A percentile compares a stretch with the other conserved stretches of the same genome.
Evolutionary conservation across 2,329 filamentous ascomycete species (phyloP).

Genomic region (Penicillium sp.): DNA sequence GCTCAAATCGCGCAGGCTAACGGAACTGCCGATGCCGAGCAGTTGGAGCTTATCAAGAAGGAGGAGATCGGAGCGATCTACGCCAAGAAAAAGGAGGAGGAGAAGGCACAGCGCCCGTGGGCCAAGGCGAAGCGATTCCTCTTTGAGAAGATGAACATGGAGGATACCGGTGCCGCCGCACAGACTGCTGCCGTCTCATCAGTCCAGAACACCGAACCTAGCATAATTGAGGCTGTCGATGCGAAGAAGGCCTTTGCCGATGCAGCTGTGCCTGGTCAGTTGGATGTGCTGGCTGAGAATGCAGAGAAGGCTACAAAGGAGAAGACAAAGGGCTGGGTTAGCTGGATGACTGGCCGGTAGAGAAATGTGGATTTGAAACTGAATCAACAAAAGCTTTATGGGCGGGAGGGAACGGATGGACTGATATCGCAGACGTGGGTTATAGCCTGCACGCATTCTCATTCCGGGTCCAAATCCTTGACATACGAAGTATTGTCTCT

Average conservation of each 20-base stretch:
- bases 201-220: constrained; percentile 19
- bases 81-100: constrained; percentile 37
- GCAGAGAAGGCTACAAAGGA: constrained; percentile 38
- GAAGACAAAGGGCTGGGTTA: constrained; percentile 39
- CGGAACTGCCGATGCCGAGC: constrained; percentile 42
- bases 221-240: constrained; percentile 37
- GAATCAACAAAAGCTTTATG: not conserved
- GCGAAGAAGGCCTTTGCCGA: constrained; percentile 36
- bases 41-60: constrained; percentile 46
- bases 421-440: not conserved
- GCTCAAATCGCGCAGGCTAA: constrained; percentile 44
- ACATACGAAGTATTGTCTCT: constrained; percentile 14
- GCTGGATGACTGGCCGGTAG: constrained; percentile 42
- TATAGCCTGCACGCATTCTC: not conserved
- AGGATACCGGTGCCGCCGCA: constrained; percentile 25
- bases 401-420: not conserved
- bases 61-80: constrained; percentile 46
- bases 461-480: not conserved
- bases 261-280: constrained; percentile 25
- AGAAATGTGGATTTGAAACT: constrained; percentile 1
- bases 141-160: constrained; percentile 40
- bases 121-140: constrained; percentile 41
- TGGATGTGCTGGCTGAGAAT: constrained; percentile 39
- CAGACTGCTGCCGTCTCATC: constrained; percentile 6
- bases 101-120: constrained; percentile 40